These are phyloP conservation scores for Penicillium desertorum DNA, from an alignment of 495 filamentous ascomycete species.

Conservation along the genomic window DNA sequence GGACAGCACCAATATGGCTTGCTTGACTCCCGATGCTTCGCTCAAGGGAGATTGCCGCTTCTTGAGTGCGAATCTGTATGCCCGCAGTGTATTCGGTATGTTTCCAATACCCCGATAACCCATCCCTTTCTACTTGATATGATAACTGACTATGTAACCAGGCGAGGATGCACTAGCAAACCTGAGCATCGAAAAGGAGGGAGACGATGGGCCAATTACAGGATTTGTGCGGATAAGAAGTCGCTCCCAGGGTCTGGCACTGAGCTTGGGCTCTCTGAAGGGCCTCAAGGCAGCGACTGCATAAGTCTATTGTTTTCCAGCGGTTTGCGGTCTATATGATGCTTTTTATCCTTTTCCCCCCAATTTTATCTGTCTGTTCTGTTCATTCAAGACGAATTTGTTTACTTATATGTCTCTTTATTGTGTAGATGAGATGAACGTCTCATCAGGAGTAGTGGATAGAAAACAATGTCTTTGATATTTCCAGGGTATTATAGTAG, in stretches of 20 bases:
- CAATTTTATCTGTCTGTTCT: constrained; percentile 21
- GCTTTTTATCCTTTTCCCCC: constrained; percentile 27
- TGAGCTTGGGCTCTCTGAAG: constrained; percentile 93
- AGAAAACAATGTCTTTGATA: constrained; percentile 24
- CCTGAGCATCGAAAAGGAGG: constrained; percentile 96
- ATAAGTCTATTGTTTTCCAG: constrained; percentile 41
- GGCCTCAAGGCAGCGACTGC: constrained; percentile 67
- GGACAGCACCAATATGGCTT: constrained; percentile 98
- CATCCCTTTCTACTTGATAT: constrained; percentile 13
- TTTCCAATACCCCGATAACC: constrained; percentile 2
- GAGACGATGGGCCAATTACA: constrained; percentile 90
- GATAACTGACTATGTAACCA: constrained; percentile 43
- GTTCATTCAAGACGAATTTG: constrained; percentile 33
- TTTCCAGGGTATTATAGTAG: constrained; percentile 3
- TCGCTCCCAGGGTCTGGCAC: constrained; percentile 90
- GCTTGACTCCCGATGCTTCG: constrained; percentile 92
- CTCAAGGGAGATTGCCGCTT: constrained; percentile 98
- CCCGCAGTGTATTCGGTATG: constrained; percentile 97
- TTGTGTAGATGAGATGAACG: constrained; percentile 25
- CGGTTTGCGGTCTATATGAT: constrained; percentile 33
- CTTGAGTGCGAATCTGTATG: constrained; percentile 95
- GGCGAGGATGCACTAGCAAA: constrained; percentile 99
- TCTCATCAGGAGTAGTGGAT: constrained; percentile 32
- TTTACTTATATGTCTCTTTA: constrained; percentile 33
- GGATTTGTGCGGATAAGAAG: constrained; percentile 99